Evolutionary conservation across 306 rosid genomes (phyloP).

Genomic region (Morella rubra): DNA sequence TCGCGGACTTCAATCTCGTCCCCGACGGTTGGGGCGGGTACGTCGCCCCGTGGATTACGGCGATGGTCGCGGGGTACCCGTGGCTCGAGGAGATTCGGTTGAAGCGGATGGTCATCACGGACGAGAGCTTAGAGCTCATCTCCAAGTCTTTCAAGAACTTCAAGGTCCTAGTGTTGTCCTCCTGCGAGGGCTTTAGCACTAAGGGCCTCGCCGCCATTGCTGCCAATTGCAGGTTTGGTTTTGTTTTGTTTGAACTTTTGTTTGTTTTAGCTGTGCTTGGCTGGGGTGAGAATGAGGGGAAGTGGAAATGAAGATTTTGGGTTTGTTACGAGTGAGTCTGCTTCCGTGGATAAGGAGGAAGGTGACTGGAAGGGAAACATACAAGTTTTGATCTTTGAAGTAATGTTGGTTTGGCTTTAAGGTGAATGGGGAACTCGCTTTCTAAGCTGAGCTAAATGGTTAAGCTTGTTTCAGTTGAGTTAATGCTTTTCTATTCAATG

Average conservation of each 20-base stretch:
- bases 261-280: neutral
- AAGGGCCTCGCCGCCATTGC: conserved; percentile 94
- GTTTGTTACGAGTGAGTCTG: neutral
- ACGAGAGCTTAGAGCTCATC: conserved; percentile 74
- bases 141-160: conserved; percentile 81
- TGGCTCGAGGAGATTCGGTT: conserved; percentile 89
- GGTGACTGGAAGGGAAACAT: neutral
- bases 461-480: conserved; percentile 5
- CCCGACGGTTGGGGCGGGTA: conserved; percentile 97
- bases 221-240: conserved; percentile 81
- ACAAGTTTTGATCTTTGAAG: conserved; percentile 31
- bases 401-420: neutral
- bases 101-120: conserved; percentile 88
- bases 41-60: conserved; percentile 77
- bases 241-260: neutral
- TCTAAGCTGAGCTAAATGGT: neutral
- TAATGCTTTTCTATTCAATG: neutral
- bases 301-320: neutral
- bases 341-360: neutral
- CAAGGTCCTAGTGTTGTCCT: conserved; percentile 65
- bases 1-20: conserved; percentile 89
- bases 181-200: conserved; percentile 89
- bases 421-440: neutral
- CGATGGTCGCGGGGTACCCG: conserved; percentile 67
- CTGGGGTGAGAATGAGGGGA: too few relatives aligned